Evolutionary conservation across 805 yeast genomes (phyloP), one percentile per base, ranked within the genome.

Genomic region (Deakozyma indianensis): DNA sequence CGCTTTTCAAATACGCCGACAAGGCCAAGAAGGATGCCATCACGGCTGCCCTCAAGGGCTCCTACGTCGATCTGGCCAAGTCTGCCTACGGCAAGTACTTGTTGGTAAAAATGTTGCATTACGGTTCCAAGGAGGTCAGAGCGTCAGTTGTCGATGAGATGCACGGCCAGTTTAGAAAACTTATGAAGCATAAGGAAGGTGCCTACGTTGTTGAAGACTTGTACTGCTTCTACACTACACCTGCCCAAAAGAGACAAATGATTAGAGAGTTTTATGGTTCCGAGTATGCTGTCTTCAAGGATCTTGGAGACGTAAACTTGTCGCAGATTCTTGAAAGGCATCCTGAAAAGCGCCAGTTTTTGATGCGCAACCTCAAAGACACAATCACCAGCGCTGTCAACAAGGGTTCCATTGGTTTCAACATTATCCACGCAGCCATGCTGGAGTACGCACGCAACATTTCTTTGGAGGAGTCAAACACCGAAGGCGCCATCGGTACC

Each of bases 111-210:
- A 69, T 90, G 54, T 70, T 90, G 56, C 96, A 88, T 65, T 90
- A 90, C 63, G 98, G 98, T 4, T 75, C 90, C 4, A 85, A 80
- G 58, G 79, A 80, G 24, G 77, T 88, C 1, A 74, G 95, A 56
- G 81, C 77, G 45, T 54, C 76, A 29, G 81, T 90, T 47, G 71
- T 88, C 47, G 73, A 80, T 57, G 96, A 87, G 66, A 71, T 90
- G 53, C 95, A 87, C 58, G 98, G 98, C 43, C 80, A 80, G 55
- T 75, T 85, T 57, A 74, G 96, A 62, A 90, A 86, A 65, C 70
- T 90, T 48, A 86, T 90, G 92, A 79, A 94, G 70, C 96, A 90
- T 66, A 81, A 83, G 67, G 97, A 90, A 71, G 98, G 96, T 65
- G 97, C 97, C 14, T 87, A 90, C 57, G 97, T 90, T 35, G 87